Evolutionary conservation across 768 basidiomycete genomes (phyloP), one percentile per base, ranked within the genome.

Genomic region (Phaeotremella fagi): DNA sequence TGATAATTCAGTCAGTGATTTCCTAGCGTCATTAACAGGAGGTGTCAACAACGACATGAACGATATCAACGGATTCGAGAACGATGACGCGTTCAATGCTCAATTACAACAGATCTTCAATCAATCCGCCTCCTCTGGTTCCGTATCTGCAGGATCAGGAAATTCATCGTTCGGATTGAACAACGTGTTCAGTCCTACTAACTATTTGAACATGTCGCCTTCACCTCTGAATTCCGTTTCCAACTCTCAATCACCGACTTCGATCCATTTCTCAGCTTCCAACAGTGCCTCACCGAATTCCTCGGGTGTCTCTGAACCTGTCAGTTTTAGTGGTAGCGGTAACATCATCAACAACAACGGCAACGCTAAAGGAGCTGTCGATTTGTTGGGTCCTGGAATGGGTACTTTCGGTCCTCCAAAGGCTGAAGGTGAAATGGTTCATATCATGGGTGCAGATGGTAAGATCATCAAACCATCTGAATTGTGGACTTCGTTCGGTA

Each of bases 141-240:
- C 18, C 18, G 18, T 12, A 22, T 18, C 38, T 11, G 22, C 38
- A 14, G 7, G 29, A 36, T 31, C 24, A 12, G 16, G 31, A 7
- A 33, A 33, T 16, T 18, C 28, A 9, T 20, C 38, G 24, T 20
- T 29, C 41, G n/a, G n/a, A 25, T 6, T 6, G 23, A 45, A 45
- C 36, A 45, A 25, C 31, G 45, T 48, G 0, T 72, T 73, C 50
- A 67, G 65, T 25, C 70, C 72, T 12, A 63, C 55, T 27, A 68
- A 68, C 20, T 71, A 70, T 54, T 63, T 73, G 46, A 70, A 69
- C 57, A 66, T 66, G 50, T 68, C 65, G 6, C 72, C 72, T 1
- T 71, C 70, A 23, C 61, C 71, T 1, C 50, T 62, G 43, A 45
- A 49, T 31, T 45, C 59, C 12, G 45, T 26, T 1, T 64, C 64